A percentile compares a stretch with the other conserved stretches of the same genome.
Conservation (phyloP, 495 filamentous ascomycete genomes). For the Mytilinidion resinicola region DNA sequence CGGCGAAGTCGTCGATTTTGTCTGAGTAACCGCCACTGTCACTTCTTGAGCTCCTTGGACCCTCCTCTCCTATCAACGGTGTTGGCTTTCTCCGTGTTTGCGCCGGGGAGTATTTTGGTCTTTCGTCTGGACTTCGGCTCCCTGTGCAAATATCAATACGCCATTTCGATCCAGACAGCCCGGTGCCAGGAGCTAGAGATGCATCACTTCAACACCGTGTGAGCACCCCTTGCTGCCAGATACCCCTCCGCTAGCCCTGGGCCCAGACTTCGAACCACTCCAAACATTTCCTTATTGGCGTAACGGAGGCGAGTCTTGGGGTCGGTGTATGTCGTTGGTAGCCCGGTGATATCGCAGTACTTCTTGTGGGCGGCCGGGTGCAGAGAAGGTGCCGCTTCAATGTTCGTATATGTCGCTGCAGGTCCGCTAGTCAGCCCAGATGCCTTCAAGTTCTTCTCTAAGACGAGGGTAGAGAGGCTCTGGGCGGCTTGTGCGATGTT, state of each 20-base stretch:
- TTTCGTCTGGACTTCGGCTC: too few relatives aligned
- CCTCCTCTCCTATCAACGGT: too few relatives aligned
- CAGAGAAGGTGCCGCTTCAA: constrained; percentile 82
- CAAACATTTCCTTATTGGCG: constrained; percentile 83
- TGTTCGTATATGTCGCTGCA: constrained; percentile 85
- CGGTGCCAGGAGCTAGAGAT: too few relatives aligned
- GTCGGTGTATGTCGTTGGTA: constrained; percentile 82
- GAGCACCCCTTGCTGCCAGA: constrained; percentile 80
- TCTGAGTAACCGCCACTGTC: too few relatives aligned
- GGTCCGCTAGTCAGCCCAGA: constrained; percentile 47
- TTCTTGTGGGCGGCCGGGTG: constrained; percentile 64
- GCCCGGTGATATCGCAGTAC: constrained; percentile 93
- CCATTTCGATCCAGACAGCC: too few relatives aligned
- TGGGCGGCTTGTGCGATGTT: constrained; percentile 80
- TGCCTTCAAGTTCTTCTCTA: constrained; percentile 55
- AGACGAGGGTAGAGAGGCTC: constrained; percentile 73
- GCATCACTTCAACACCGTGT: constrained; percentile 79
- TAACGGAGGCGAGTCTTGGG: constrained; percentile 90
- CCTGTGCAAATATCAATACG: too few relatives aligned
- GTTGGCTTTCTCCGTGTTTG: too few relatives aligned
- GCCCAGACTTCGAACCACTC: constrained; percentile 64
- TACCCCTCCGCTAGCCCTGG: constrained; percentile 80
- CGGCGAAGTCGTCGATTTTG: too few relatives aligned
- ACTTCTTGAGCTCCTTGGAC: too few relatives aligned
- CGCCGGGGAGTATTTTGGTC: too few relatives aligned